Conservation (phyloP, 257 asterid species). For the Solanum pennellii region DNA sequence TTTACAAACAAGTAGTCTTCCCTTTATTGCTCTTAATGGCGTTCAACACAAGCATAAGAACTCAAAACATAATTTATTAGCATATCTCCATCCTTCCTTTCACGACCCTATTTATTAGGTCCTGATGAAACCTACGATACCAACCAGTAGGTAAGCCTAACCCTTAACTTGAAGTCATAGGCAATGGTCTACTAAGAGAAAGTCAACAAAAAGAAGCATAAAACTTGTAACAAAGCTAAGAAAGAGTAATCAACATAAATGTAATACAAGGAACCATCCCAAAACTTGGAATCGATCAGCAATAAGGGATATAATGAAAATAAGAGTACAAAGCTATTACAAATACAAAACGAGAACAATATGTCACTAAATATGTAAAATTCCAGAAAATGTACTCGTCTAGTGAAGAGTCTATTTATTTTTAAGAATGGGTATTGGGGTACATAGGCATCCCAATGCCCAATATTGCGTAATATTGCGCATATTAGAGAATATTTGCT, state of each 20-base stretch:
- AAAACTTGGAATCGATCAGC: not conserved
- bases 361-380: no score
- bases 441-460: no score
- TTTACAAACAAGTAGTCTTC: not conserved
- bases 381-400: no score
- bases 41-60: not conserved
- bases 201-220: no score
- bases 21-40: not conserved
- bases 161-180: not conserved
- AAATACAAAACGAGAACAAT: not conserved
- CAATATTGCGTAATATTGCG: no score
- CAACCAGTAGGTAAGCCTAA: not conserved
- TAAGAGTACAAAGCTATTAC: not conserved
- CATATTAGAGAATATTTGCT: no score
- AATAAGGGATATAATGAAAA: not conserved
- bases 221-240: no score
- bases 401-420: no score
- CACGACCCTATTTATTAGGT: not conserved
- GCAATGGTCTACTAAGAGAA: not conserved
- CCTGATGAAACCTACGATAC: not conserved
- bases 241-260: no score
- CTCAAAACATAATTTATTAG: not conserved
- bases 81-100: not conserved
- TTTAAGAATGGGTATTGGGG: no score
- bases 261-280: not conserved